Evolutionary conservation across 306 rosid genomes (phyloP).

Genomic region (Citrullus amarus): DNA sequence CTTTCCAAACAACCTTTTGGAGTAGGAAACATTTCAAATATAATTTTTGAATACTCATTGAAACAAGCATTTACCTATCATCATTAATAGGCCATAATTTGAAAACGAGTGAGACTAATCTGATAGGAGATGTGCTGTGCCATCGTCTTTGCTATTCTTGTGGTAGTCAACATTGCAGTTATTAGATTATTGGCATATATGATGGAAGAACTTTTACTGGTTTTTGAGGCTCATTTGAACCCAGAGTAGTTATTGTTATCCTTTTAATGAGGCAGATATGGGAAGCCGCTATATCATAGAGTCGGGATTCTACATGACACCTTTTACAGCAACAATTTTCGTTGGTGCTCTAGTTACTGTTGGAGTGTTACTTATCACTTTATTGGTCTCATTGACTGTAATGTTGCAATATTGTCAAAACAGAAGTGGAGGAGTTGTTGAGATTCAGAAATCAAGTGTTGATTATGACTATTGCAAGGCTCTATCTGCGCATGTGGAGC

Average conservation of each 20-base stretch:
- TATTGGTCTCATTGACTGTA: conserved; percentile 46
- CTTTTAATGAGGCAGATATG: conserved; percentile 33
- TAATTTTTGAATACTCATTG: neutral
- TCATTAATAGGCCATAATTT: neutral
- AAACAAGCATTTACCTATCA: neutral
- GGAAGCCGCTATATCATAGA: conserved; percentile 47
- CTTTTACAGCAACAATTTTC: conserved; percentile 54
- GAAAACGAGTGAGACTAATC: neutral
- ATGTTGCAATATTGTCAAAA: conserved; percentile 80
- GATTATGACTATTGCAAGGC: conserved; percentile 45
- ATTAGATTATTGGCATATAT: neutral
- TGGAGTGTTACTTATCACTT: conserved; percentile 47
- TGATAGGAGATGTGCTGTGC: neutral
- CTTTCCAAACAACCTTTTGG: neutral
- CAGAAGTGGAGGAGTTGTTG: conserved; percentile 34
- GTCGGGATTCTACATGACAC: conserved; percentile 71
- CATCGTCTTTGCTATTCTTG: neutral
- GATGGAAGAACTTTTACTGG: neutral
- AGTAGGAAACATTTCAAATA: neutral
- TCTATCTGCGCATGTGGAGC: conserved; percentile 41
- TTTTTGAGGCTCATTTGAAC: neutral
- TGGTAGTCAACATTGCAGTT: neutral
- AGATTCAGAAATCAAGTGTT: conserved; percentile 22
- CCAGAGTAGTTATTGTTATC: conserved; percentile 3
- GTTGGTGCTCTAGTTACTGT: conserved; percentile 38